A percentile compares a stretch with the other conserved stretches of the same genome.
Evolutionary conservation across 176 grass and related monocot genomes (phyloP).

Genomic region (Triticum turgidum): DNA sequence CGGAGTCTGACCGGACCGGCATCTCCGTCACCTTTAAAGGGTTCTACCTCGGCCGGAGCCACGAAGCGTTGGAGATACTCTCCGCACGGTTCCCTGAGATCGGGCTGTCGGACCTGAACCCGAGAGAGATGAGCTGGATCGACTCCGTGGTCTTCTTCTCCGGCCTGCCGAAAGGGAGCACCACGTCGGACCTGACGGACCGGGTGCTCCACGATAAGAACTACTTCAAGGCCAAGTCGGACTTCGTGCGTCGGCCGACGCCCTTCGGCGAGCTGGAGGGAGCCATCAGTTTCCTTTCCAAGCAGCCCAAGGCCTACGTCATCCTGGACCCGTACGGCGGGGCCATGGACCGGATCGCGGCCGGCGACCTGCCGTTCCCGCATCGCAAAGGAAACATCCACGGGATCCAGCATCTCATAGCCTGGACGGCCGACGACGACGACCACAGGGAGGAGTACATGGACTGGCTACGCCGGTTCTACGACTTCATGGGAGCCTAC

Average conservation of each 20-base stretch:
- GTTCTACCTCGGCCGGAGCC: slow-evolving; percentile 48
- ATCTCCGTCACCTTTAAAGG: slow-evolving; percentile 73
- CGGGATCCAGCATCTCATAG: slow-evolving; percentile 54
- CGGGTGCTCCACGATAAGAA: slow-evolving; percentile 48
- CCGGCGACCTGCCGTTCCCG: slow-evolving; percentile 51
- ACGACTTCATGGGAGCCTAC: slow-evolving; percentile 39
- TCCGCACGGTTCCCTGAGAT: slow-evolving; percentile 37
- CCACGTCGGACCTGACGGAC: slow-evolving; percentile 37
- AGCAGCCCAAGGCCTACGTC: slow-evolving; percentile 62
- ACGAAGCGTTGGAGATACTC: slow-evolving; percentile 36
- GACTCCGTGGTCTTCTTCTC: slow-evolving; percentile 76
- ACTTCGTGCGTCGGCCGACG: slow-evolving; percentile 52
- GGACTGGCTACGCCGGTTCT: slow-evolving; percentile 54
- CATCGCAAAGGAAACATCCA: slow-evolving; percentile 72
- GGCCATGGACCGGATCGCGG: slow-evolving; percentile 49
- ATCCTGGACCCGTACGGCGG: slow-evolving; percentile 87
- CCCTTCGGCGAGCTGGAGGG: background rate
- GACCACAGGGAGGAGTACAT: slow-evolving; percentile 25
- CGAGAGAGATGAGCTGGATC: slow-evolving; percentile 72
- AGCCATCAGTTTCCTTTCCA: slow-evolving; percentile 22
- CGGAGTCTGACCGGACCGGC: slow-evolving; percentile 24
- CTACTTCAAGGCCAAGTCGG: slow-evolving; percentile 84
- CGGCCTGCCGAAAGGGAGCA: slow-evolving; percentile 42
- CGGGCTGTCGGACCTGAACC: slow-evolving; percentile 13
- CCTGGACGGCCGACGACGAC: slow-evolving; percentile 37